Conservation (phyloP, 345 rosid species). For the Geranium brycei region DNA sequence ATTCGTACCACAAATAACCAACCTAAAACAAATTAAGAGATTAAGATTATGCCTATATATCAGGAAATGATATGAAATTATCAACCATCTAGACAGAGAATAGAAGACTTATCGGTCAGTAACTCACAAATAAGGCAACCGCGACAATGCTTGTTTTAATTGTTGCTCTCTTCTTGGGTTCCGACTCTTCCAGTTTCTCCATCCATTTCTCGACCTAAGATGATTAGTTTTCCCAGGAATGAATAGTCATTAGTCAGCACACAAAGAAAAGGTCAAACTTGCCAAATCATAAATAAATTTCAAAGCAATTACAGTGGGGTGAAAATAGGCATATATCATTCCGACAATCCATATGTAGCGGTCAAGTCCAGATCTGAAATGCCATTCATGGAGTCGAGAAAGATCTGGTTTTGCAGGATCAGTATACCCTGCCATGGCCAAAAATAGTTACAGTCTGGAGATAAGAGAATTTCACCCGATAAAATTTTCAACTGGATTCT, state of each 20-base stretch:
- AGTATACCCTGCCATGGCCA: constrained; percentile 46
- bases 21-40: constrained; percentile 33
- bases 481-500: too few species aligned
- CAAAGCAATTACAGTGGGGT: constrained; percentile 55
- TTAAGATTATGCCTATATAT: too few species aligned
- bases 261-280: too few species aligned
- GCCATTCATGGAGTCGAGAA: constrained; percentile 78
- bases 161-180: constrained; percentile 50
- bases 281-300: constrained; percentile 4
- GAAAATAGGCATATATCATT: constrained; percentile 90
- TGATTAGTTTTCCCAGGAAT: constrained; percentile 1
- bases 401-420: constrained; percentile 94
- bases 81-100: too few species aligned
- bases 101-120: too few species aligned
- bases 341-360: constrained; percentile 95
- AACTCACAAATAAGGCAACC: constrained; percentile 45
- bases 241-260: not conserved
- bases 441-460: not conserved
- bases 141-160: constrained; percentile 53
- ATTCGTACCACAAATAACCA: constrained; percentile 90
- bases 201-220: constrained; percentile 90
- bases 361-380: constrained; percentile 96
- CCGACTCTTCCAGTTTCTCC: constrained; percentile 92
- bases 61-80: too few species aligned
- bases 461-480: too few species aligned